Evolutionary conservation across 345 rosid species (phyloP).

Genomic region (Citrus inodora): DNA sequence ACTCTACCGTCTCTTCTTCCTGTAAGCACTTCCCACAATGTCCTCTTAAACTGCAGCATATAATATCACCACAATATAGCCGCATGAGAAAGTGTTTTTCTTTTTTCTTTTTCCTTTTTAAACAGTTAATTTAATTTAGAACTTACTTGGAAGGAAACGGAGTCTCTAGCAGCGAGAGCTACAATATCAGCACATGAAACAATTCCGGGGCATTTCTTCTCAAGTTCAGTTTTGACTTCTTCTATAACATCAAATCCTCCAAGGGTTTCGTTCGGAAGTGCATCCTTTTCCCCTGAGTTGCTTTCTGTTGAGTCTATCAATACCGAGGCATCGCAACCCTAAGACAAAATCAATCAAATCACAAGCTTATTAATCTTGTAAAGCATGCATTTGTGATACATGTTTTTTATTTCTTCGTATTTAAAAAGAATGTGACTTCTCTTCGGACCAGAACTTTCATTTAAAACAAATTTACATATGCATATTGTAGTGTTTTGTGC

Average conservation of each 20-base stretch:
- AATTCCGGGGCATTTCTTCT: constrained; percentile 35
- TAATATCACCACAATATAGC: background rate
- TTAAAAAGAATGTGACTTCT: background rate
- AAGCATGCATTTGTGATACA: background rate
- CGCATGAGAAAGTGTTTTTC: background rate
- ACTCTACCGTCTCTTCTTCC: constrained; percentile 49
- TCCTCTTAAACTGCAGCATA: constrained; percentile 27
- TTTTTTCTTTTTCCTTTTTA: background rate
- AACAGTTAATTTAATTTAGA: background rate
- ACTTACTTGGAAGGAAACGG: constrained; percentile 35
- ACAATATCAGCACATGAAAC: constrained; percentile 52
- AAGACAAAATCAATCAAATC: constrained; percentile 27
- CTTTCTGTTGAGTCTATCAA: constrained; percentile 28
- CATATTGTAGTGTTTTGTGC: no score
- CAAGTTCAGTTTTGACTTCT: constrained; percentile 35
- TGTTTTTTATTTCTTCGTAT: background rate
- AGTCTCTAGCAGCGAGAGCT: constrained; percentile 43
- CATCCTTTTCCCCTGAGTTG: constrained; percentile 33
- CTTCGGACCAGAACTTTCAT: background rate
- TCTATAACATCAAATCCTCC: constrained; percentile 38
- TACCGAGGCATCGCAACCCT: constrained; percentile 45
- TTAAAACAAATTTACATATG: no score
- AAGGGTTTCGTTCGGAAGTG: constrained; percentile 31
- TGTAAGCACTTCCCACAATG: constrained; percentile 36
- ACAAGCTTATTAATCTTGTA: background rate